Percentiles rank a stretch among this genome's conserved stretches.
Evolutionary conservation across 495 filamentous ascomycete genomes (phyloP).

Genomic region (Daldinia caldariorum): DNA sequence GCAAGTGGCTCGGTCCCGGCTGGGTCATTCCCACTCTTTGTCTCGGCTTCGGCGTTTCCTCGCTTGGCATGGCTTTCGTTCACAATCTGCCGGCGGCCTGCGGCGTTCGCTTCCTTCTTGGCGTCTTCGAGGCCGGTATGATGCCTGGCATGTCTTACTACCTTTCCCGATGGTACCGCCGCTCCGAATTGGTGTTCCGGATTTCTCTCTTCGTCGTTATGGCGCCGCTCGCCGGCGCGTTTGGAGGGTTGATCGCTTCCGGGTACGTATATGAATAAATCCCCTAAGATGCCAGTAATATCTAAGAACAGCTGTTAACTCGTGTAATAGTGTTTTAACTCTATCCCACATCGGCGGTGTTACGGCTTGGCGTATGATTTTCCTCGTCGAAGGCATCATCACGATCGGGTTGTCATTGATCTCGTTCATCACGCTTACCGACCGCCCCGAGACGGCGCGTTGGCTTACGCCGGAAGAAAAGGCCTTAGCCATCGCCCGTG

Average conservation of each 20-base stretch:
- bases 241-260: conserved; percentile 74
- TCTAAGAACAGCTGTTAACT: conserved; percentile 9
- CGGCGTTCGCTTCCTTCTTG: conserved; percentile 65
- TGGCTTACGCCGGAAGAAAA: conserved; percentile 69
- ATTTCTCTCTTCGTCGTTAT: conserved; percentile 78
- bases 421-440: conserved; percentile 66
- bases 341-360: conserved; percentile 60
- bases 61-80: conserved; percentile 56
- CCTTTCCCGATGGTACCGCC: conserved; percentile 74
- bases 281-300: neutral
- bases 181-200: conserved; percentile 73
- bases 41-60: conserved; percentile 56
- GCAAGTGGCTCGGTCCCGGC: conserved; percentile 70
- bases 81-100: conserved; percentile 49
- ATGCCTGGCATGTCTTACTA: conserved; percentile 80
- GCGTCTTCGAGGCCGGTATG: conserved; percentile 74
- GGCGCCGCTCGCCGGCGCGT: conserved; percentile 75
- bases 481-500: conserved; percentile 61
- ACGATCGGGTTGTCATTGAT: conserved; percentile 64
- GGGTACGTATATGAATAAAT: conserved; percentile 44
- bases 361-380: conserved; percentile 73
- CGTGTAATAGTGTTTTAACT: conserved; percentile 54
- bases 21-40: conserved; percentile 71
- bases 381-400: conserved; percentile 72
- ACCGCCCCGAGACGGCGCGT: conserved; percentile 66